A percentile compares a stretch with the other conserved stretches of the same genome.
phyloP scores from a whole-genome alignment of 805 yeast genomes.

The Pichia nakasei region DNA sequence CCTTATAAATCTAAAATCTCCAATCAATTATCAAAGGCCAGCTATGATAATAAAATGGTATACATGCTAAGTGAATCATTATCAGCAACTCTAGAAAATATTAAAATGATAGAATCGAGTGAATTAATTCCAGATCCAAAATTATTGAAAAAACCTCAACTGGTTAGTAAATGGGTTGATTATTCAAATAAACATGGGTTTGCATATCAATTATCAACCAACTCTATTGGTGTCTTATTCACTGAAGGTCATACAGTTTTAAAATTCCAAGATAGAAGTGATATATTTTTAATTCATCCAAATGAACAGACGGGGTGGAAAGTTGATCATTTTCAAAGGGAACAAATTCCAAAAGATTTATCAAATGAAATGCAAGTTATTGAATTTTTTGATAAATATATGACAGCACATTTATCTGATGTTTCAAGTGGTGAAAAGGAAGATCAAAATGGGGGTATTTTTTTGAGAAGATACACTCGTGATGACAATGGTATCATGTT shows the following conservation, averaged over 20 bases:
- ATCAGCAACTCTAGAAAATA: conserved; percentile 21
- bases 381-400: conserved; percentile 81
- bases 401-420: conserved; percentile 83
- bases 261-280: conserved; percentile 53
- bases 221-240: conserved; percentile 84
- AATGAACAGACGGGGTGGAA: conserved; percentile 45
- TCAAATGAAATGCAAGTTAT: conserved; percentile 76
- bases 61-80: conserved; percentile 21
- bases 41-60: conserved; percentile 23
- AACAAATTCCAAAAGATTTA: conserved; percentile 37
- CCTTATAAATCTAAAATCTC: conserved; percentile 22
- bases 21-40: conserved; percentile 22
- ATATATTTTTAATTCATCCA: conserved; percentile 54
- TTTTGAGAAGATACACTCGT: conserved; percentile 76
- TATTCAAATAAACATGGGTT: conserved; percentile 93
- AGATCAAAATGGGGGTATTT: conserved; percentile 36
- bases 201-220: conserved; percentile 84
- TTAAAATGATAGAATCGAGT: conserved; percentile 21
- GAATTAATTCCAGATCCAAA: conserved; percentile 8
- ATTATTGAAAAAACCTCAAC: conserved; percentile 44
- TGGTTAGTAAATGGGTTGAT: conserved; percentile 95
- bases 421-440: conserved; percentile 49
- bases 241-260: conserved; percentile 78
- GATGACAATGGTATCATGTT: conserved; percentile 79
- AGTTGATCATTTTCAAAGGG: conserved; percentile 37